Base-by-base conservation (phyloP, 1,284 basidiomycete species). In the Malassezia sympodialis region DNA sequence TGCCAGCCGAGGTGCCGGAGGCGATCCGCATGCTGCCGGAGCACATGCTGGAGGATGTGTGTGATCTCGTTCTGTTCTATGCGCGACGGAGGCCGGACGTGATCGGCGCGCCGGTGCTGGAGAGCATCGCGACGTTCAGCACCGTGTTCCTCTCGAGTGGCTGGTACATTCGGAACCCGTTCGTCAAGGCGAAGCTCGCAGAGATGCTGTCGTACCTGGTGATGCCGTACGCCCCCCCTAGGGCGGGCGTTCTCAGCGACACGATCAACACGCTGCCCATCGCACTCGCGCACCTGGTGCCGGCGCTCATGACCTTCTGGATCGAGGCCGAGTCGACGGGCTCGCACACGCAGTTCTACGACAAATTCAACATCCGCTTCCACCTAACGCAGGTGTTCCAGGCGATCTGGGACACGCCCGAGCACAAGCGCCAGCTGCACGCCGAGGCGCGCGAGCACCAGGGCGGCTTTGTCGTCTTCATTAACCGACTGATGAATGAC, bases 401-500 rank as follows among this genome's bases (percentile, higher is more conserved):
- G 60, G 59, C 63, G 40, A 67, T 68, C 50, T 75, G 63, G 70
- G 61, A 59, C 60, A 72, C 68, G 42, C 60, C 67, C 21, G 55
- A 66, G 45, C 72, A 73, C 60, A 68, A 63, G 54, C 49, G 62
- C 59, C 68, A 67, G 40, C 59, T 73, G 26, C 65, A 67, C 27
- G 46, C 45, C 12, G 64, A 65, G 46, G 63, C 72, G 14, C 39
- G 45, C 35, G 59, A 52, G 24, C 56, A 61, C 42, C 56, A 54
- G 12, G 51, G 60, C 19, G 60, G 64, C 30, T 74, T 74, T 49
- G 85, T 96, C 58, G 85, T 87, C 51, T 98, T 99, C 75, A 83
- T 90, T 77, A 98, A 99, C 76, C 80, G 96, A 66, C 86, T 98
- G 82, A 96, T 98, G 80, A 96, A 96, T 80, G 94, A 99, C 71